Base-by-base conservation (phyloP, 129 eudicot genomes). In the Escallonia rubra region DNA sequence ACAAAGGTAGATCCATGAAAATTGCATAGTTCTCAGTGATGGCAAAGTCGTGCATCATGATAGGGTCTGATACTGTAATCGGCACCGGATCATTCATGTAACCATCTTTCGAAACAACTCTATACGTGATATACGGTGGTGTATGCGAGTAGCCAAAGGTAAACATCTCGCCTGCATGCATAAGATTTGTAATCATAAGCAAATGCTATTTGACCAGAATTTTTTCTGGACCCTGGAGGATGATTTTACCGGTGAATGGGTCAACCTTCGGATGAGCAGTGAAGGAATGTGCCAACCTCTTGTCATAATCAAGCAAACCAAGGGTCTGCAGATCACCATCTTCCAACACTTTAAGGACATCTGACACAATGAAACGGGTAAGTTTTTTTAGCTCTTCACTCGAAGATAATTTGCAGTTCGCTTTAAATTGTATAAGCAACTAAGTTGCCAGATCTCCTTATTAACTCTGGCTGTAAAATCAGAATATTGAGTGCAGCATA, bases 241-340 rank as follows among this genome's bases (percentile, higher is more conserved):
- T 16, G 23, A 68, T 58, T 69, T 75, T 77, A 94, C 99, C 99
- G 10, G 99, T 89, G 64, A 82, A 16, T 13, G 99, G 99, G 68
- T 94, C 99, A 73, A 94, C 87, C 78, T 94, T 94, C 40, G 99
- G 99, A 80, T 94, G 99, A 83, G 97, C 97, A 34, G 96, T 89
- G 81, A 94, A 94, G 51, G 88, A 16, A 80, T 94, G 99, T 61
- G 87, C 56, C 80, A 94, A 79, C 62, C 97, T 90, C 71, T 90
- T 94, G 79, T 94, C 99, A 71, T 89, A 94, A 77, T 94, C 99
- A 79, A 94, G 75, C 82, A 94, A 64, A 68, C 99, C 99, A 74
- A 94, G 79, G 53, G 99, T 94, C 73, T 94, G 97, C 59, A 94
- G 76, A 72, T 94, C 99, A 67, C 99, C 99, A 71, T 94, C 99